phyloP scores from a whole-genome alignment of 2,329 filamentous ascomycete genomes.

The Pochonia chlamydosporia region DNA sequence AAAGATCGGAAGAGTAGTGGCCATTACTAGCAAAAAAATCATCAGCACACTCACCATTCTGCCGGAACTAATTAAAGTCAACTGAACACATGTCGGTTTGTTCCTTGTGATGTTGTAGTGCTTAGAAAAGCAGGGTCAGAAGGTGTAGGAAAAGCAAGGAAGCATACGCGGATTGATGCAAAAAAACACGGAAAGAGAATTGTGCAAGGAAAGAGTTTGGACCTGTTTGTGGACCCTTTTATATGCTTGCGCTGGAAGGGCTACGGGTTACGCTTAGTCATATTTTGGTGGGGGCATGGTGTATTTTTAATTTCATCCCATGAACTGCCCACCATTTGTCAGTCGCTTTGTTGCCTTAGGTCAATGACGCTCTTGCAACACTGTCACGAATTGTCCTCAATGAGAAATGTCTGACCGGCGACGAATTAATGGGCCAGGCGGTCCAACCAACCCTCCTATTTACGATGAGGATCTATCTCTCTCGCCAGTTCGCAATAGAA shows the following conservation, averaged over 20 bases:
- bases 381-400: too few relatives aligned
- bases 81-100: too few relatives aligned
- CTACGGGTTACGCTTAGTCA: too few relatives aligned
- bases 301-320: constrained; percentile 4
- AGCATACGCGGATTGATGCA: too few relatives aligned
- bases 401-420: constrained; percentile 72
- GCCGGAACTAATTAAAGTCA: too few relatives aligned
- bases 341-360: too few relatives aligned
- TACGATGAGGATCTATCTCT: constrained; percentile 48
- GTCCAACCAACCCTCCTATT: constrained; percentile 68
- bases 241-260: neutral
- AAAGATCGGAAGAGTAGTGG: neutral
- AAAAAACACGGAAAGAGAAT: neutral
- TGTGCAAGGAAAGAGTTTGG: neutral
- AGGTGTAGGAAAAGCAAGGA: too few relatives aligned
- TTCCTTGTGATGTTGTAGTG: too few relatives aligned
- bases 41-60: neutral
- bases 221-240: neutral
- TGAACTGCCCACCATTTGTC: constrained; percentile 5
- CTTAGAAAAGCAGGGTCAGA: too few relatives aligned
- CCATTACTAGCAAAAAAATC: neutral
- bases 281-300: too few relatives aligned
- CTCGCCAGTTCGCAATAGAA: constrained; percentile 49
- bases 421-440: constrained; percentile 81
- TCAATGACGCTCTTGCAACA: too few relatives aligned